Base-by-base conservation (phyloP, 1,284 basidiomycete genomes). In the Inonotus obliquus region DNA sequence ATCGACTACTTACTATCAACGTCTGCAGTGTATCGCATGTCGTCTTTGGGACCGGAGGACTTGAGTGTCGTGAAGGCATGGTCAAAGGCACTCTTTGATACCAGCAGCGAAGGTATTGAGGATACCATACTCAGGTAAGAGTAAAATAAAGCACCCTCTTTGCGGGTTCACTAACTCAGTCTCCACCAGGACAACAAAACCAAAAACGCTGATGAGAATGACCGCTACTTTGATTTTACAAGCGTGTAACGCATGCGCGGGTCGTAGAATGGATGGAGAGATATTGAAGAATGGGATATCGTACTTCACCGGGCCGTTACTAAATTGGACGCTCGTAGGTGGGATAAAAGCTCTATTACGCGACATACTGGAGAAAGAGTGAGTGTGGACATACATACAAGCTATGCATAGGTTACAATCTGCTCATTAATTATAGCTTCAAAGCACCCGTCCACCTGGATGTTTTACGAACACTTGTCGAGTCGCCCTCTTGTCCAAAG, bases 241-340 rank as follows among this genome's bases (percentile, higher is more conserved):
- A 61, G 89, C 88, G 1, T 84, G 89, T 47, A 70, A 72, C 39
- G 72, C 77, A 13, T 75, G 76, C 48, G 67, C 74, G 6, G 75
- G 78, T 29, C 73, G 80, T 37, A 85, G 83, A 67, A 81, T 90
- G 63, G 86, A 89, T 61, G 77, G 73, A 41, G 89, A 90, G 29
- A 79, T 80, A 9, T 72, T 92, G 23, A 81, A 81, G 68, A 91
- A 87, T 65, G 90, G 90, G 0, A 78, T 91, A 39, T 85, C 87
- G 4, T 92, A 89, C 71, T 92, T 92, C 68, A 78, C 82, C 14
- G 83, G 84, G 1, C 82, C 85, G 0, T 74, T 92, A 14, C 76
- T 92, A 37, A 86, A 83, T 64, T 92, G 90, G 91, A 91, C 90
- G 0, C 79, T 91, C 4, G 83, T 86, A 1, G 87, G 87, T 2